Evolutionary conservation across 805 yeast species (phyloP).

Genomic region (Starmerella cellae): DNA sequence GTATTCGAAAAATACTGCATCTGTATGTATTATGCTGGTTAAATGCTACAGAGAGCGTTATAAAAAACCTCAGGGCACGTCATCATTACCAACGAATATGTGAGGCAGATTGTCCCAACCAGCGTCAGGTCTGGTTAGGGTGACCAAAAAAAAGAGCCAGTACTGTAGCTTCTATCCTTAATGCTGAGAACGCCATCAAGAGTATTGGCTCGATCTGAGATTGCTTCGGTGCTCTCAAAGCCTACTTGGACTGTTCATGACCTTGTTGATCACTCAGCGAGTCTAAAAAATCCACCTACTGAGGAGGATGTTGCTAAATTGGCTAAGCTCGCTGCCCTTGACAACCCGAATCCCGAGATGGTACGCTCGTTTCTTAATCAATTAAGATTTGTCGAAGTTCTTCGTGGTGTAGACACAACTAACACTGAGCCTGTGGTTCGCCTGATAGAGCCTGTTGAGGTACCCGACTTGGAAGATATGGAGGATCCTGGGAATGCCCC

Average conservation of each 20-base stretch:
- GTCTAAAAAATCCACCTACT: conserved; percentile 15
- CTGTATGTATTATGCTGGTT: no score
- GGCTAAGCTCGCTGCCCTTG: conserved; percentile 16
- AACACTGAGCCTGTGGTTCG: conserved; percentile 27
- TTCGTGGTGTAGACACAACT: conserved; percentile 26
- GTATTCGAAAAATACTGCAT: no score
- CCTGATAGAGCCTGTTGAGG: conserved; percentile 16
- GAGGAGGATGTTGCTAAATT: conserved; percentile 13
- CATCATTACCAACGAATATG: no score
- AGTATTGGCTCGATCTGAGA: conserved; percentile 8
- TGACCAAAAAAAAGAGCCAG: no score
- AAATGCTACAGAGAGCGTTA: no score
- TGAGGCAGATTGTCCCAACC: no score
- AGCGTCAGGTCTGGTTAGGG: no score
- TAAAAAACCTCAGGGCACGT: no score
- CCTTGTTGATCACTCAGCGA: conserved; percentile 18
- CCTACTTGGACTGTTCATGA: conserved; percentile 26
- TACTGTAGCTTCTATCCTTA: no score
- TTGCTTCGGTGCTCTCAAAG: conserved; percentile 13
- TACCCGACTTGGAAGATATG: conserved; percentile 16
- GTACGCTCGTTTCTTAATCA: conserved; percentile 26
- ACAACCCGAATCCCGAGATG: conserved; percentile 21
- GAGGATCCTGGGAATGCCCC: conserved; percentile 11
- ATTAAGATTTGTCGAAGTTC: conserved; percentile 30
- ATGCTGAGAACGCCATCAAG: conserved; percentile 6